Percentiles rank a stretch among this genome's conserved stretches.
phyloP scores from a whole-genome alignment of 805 yeast species.

The Schwanniomyces occidentalis region DNA sequence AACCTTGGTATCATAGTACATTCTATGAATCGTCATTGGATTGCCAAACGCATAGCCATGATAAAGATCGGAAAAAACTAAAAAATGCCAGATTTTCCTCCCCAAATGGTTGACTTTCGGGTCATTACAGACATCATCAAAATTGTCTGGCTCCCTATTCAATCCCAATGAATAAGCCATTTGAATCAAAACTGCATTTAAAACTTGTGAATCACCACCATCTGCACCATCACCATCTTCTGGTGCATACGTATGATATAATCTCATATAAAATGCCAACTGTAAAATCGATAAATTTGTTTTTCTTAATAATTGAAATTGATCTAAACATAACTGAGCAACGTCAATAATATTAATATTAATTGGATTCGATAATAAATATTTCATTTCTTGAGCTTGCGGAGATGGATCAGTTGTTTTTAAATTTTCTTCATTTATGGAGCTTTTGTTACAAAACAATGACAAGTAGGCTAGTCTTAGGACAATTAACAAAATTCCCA shows the following conservation, averaged over 20 bases:
- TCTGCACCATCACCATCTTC: slow-evolving; percentile 45
- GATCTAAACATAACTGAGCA: slow-evolving; percentile 56
- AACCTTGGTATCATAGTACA: slow-evolving; percentile 50
- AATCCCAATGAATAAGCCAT: slow-evolving; percentile 43
- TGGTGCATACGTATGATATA: slow-evolving; percentile 37
- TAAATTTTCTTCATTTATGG: slow-evolving; percentile 28
- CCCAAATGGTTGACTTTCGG: slow-evolving; percentile 42
- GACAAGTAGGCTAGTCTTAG: slow-evolving; percentile 45
- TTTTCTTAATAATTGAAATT: slow-evolving; percentile 49
- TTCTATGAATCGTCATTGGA: slow-evolving; percentile 38
- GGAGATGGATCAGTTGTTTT: slow-evolving; percentile 20
- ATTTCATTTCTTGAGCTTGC: slow-evolving; percentile 29
- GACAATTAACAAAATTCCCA: slow-evolving; percentile 42
- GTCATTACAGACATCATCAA: slow-evolving; percentile 20
- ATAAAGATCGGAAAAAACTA: slow-evolving; percentile 46
- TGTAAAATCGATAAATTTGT: slow-evolving; percentile 31
- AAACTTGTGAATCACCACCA: slow-evolving; percentile 35
- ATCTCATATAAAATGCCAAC: slow-evolving; percentile 27
- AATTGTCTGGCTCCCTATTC: slow-evolving; percentile 41
- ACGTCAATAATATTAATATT: slow-evolving; percentile 45
- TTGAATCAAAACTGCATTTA: slow-evolving; percentile 29
- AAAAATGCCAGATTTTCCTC: slow-evolving; percentile 60
- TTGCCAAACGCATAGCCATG: slow-evolving; percentile 51
- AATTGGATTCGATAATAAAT: slow-evolving; percentile 47
- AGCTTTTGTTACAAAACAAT: slow-evolving; percentile 29